Base-by-base conservation (phyloP, 306 rosid genomes). In the Corylus heterophylla region DNA sequence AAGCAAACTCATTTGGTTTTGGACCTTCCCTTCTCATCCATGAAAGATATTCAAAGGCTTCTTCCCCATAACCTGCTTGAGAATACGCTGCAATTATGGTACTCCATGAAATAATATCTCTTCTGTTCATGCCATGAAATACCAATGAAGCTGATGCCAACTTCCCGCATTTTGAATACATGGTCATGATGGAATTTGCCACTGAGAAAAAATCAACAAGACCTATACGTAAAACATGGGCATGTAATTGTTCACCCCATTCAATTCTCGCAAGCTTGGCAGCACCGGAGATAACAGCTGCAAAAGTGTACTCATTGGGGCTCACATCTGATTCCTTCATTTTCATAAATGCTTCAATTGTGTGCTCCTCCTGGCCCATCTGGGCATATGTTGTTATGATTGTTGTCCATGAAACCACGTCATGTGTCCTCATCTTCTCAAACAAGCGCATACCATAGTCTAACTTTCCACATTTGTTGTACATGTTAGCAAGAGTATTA, bases 331-430 rank as follows among this genome's bases (percentile, higher is more conserved):
- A 86, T 73, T 81, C 86, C 72, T 76, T 74, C 98, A 93, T 91
- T 78, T 77, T 89, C 78, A 55, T 83, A 86, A 88, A 91, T 12
- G 89, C 89, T 75, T 81, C 82, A 73, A 93, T 73, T 49, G 90
- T 93, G 64, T 75, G 44, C 73, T 86, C 87, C 81, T 88, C 92
- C 74, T 81, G 85, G 59, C 92, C 93, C 77, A 74, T 83, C 74
- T 91, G 90, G 47, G 77, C 75, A 61, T 82, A 85, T 1, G 91
- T 74, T 2, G 88, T 81, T 48, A 92, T 88, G 73, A 91, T 83
- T 77, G 84, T 85, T 48, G 89, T 94, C 98, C 98, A 94, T 8
- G 94, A 92, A 84, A 90, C 97, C n/a, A 94, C 91, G 73, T 93
- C 92, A 2, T 77, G 91, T 37, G 67, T 80, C 74, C 85, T 79